These are phyloP conservation scores for Xylariaceae sp. DNA, from an alignment of 2,329 filamentous ascomycete genomes.

Conservation along the genomic window DNA sequence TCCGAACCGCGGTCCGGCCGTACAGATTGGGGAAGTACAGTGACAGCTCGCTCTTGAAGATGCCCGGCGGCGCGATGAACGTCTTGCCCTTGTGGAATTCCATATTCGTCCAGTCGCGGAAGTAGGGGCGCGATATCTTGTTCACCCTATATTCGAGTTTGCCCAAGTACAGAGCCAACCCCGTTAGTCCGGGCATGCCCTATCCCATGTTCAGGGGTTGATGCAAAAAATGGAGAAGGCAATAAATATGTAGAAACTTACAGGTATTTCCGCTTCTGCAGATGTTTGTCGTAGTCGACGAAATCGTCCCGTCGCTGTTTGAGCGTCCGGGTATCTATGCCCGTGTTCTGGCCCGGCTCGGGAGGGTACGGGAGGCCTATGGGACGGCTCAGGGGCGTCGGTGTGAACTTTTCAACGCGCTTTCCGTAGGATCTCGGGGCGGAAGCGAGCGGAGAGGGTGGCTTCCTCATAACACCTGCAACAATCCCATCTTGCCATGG, in stretches of 20 bases:
- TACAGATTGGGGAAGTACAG: constrained; percentile 92
- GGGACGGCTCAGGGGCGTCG: constrained; percentile 60
- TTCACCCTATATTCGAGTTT: constrained; percentile 6
- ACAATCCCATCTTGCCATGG: too few species aligned
- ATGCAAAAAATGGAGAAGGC: too few species aligned
- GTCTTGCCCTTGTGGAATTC: constrained; percentile 81
- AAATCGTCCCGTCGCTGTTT: constrained; percentile 72
- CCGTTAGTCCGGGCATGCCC: not conserved
- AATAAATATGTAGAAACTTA: constrained; percentile 42
- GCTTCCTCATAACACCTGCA: too few species aligned
- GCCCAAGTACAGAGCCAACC: not conserved
- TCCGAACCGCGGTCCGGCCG: constrained; percentile 67
- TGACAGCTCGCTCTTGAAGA: constrained; percentile 76
- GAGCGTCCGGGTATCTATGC: constrained; percentile 62
- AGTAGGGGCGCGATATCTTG: constrained; percentile 65
- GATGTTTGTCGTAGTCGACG: constrained; percentile 77
- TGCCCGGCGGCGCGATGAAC: constrained; percentile 76
- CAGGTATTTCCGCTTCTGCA: constrained; percentile 70
- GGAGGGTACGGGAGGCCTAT: constrained; percentile 78
- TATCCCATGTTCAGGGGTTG: too few species aligned
- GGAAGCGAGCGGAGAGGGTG: constrained; percentile 44
- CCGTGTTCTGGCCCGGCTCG: constrained; percentile 72
- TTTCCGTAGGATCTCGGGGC: constrained; percentile 57
- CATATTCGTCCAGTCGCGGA: constrained; percentile 90
- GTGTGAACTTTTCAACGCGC: constrained; percentile 49